Evolutionary conservation across 768 basidiomycete species (phyloP), one percentile per base, ranked within the genome.

Genomic region (Stropharia rugosoannulata): DNA sequence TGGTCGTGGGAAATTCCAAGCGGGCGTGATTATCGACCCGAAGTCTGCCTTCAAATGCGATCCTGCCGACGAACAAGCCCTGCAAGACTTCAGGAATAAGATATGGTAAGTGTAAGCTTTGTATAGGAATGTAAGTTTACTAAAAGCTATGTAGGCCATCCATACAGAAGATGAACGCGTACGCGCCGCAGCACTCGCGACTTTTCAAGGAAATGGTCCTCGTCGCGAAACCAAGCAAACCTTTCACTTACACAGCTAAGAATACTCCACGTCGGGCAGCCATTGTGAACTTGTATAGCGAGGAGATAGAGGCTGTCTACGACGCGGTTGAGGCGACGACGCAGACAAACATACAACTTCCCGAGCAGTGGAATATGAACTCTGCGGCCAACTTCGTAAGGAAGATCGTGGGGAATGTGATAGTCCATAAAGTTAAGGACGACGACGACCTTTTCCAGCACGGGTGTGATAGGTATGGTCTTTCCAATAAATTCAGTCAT

Each of bases 171-270:
- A 64, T 73, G 49, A 81, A 80, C 53, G 58, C 58, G 16, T 71
- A 64, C 49, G 76, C 78, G 0, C 80, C 80, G 7, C 63, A 69
- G 32, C 78, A 80, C 57, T 78, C 76, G 0, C 62, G 76, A 16
- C 61, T 81, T 3, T 79, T 79, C 66, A 79, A 78, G 55, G 50
- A 79, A 75, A 81, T 80, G 75, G 72, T 82, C 48, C 48, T 79
- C 4, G 65, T 78, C 27, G 60, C 73, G 1, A 66, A 65, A 2
- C 71, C 74, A 0, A 62, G 66, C 3, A 75, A 75, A 52, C 78
- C 79, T 1, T 79, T 81, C 54, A 63, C 60, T 5, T 73, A 72
- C 47, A 80, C 78, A 0, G 65, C 72, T 1, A 81, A 81, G 64
- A 69, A 68, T 32, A 75, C 74, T 0, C 59, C 73, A 0, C 64